Evolutionary conservation across 2,329 filamentous ascomycete genomes (phyloP).

Genomic region (Delphinella strobiligena): DNA sequence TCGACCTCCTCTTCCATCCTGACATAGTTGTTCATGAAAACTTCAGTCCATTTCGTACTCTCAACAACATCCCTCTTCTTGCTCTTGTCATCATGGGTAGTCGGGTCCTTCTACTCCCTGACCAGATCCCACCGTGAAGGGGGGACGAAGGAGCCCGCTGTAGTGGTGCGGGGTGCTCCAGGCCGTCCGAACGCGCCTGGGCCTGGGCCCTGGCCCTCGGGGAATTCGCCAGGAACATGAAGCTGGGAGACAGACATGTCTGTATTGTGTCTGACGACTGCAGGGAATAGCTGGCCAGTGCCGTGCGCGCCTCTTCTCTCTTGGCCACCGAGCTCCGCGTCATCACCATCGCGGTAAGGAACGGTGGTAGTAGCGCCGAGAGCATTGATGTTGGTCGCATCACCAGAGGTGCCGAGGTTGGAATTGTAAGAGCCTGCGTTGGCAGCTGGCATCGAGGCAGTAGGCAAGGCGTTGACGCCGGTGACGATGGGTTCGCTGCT

Average conservation of each 20-base stretch:
- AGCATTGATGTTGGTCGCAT: conserved; percentile 1
- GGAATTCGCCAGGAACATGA: conserved; percentile 55
- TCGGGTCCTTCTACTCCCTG: not conserved
- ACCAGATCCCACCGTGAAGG: not conserved
- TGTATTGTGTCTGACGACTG: conserved; percentile 33
- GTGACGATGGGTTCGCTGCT: not conserved
- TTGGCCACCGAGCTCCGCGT: conserved; percentile 17
- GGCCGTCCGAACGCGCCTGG: not conserved
- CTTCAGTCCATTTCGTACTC: no score
- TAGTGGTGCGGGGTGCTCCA: not conserved
- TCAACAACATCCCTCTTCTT: no score
- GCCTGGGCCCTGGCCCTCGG: conserved; percentile 4
- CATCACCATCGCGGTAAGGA: not conserved
- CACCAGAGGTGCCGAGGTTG: conserved; percentile 4
- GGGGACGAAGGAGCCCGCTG: not conserved
- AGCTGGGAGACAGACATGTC: conserved; percentile 47
- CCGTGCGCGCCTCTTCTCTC: conserved; percentile 22
- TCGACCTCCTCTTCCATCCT: no score
- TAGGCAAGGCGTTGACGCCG: not conserved
- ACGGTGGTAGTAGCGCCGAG: not conserved
- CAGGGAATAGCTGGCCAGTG: conserved; percentile 36
- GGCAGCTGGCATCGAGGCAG: not conserved
- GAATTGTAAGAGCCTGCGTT: not conserved
- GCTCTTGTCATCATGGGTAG: not conserved
- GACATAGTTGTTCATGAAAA: no score